A percentile compares a stretch with the other conserved stretches of the same genome.
These are phyloP conservation scores for Pichia sp. DNA, from an alignment of 1,139 yeast species.

Conservation along the genomic window DNA sequence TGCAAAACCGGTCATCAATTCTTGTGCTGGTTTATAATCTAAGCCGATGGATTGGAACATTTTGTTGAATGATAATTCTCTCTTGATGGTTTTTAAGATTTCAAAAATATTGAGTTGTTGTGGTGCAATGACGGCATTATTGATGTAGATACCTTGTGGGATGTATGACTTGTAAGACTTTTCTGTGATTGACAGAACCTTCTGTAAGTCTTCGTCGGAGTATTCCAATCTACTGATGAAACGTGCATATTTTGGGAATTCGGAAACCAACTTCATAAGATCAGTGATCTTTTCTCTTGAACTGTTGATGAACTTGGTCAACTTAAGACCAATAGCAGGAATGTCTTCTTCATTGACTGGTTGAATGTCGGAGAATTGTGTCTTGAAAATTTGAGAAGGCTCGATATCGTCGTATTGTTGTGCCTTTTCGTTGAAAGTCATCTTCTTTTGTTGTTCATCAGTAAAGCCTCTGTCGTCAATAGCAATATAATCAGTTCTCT, in stretches of 20 bases:
- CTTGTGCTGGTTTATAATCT: constrained; percentile 36
- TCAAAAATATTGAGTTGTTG: constrained; percentile 45
- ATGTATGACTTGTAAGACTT: constrained; percentile 30
- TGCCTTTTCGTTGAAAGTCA: constrained; percentile 15
- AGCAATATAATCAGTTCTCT: constrained; percentile 61
- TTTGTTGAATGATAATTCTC: constrained; percentile 39
- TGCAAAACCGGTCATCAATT: constrained; percentile 46
- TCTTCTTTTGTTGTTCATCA: constrained; percentile 25
- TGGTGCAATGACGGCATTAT: constrained; percentile 55
- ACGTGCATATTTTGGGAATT: constrained; percentile 51
- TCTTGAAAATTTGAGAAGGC: neutral
- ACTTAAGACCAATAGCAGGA: constrained; percentile 42
- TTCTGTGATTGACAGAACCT: constrained; percentile 20
- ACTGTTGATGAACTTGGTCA: constrained; percentile 42
- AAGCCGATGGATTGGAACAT: constrained; percentile 40
- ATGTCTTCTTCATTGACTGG: constrained; percentile 35
- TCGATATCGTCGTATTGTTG: constrained; percentile 11
- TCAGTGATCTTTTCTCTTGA: constrained; percentile 34
- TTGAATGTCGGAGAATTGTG: constrained; percentile 26
- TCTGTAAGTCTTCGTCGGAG: constrained; percentile 35
- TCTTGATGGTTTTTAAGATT: constrained; percentile 35
- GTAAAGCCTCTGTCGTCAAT: constrained; percentile 54
- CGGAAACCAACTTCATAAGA: constrained; percentile 41
- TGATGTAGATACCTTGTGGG: constrained; percentile 55
- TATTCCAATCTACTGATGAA: constrained; percentile 33